These are phyloP conservation scores for Datisca glomerata DNA, from an alignment of 306 rosid genomes.

Conservation along the genomic window DNA sequence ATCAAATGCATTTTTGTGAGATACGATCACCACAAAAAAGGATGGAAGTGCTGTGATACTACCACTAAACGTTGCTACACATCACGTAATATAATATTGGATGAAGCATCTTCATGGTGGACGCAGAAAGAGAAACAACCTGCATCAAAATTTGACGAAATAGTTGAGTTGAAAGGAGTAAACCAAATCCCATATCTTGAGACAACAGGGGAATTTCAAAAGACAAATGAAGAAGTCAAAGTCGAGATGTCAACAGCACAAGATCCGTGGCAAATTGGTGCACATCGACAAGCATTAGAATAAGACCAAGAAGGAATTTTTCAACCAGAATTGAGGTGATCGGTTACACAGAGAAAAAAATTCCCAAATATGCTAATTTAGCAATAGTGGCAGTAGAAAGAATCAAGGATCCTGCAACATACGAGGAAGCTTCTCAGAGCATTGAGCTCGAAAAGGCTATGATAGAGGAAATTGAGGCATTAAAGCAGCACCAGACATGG, in stretches of 20 bases:
- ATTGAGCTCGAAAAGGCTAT: neutral
- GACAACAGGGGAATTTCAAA: no score
- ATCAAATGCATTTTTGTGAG: no score
- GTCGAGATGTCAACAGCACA: neutral
- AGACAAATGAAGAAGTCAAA: neutral
- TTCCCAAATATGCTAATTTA: neutral
- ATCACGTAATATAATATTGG: no score
- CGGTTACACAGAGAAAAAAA: no score
- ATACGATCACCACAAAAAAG: no score
- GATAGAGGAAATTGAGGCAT: neutral
- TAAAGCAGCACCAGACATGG: conserved; percentile 1
- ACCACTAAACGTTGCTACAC: no score
- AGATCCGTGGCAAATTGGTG: neutral
- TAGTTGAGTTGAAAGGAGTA: no score
- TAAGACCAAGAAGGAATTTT: neutral
- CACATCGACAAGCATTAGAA: neutral
- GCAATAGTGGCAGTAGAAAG: neutral
- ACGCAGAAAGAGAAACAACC: no score
- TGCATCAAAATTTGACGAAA: no score
- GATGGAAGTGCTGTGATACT: no score
- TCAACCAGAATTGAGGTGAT: neutral
- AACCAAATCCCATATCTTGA: no score
- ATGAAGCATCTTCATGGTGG: no score
- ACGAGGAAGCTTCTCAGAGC: neutral
- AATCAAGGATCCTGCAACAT: neutral